These are phyloP conservation scores for Fusarium pseudocircinatum DNA, from an alignment of 2,329 filamentous ascomycete genomes.

Conservation along the genomic window DNA sequence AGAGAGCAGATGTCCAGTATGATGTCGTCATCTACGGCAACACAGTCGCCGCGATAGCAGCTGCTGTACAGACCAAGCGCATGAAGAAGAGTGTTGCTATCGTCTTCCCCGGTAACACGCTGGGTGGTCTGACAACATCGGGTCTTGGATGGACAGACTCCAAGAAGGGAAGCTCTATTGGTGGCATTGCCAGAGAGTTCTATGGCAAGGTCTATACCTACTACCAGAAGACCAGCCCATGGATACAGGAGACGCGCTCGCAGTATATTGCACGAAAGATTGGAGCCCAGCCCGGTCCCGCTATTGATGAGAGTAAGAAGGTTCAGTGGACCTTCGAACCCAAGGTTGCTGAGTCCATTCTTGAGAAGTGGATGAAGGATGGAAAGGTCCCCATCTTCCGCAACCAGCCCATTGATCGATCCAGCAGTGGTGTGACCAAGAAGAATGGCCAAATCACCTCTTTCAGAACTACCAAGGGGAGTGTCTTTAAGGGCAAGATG, in stretches of 20 bases:
- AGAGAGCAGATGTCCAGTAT: constrained; percentile 16
- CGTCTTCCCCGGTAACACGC: constrained; percentile 25
- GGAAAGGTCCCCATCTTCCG: constrained; percentile 30
- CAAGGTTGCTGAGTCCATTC: constrained; percentile 28
- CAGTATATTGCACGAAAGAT: constrained; percentile 25
- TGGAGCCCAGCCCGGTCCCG: constrained; percentile 29
- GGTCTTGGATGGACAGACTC: constrained; percentile 37
- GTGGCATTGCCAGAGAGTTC: constrained; percentile 35
- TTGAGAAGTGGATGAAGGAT: constrained; percentile 35
- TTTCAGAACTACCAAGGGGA: constrained; percentile 21
- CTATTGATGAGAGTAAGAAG: constrained; percentile 27
- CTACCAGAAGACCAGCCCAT: constrained; percentile 17
- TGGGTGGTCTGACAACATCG: constrained; percentile 33
- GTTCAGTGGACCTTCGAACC: constrained; percentile 39
- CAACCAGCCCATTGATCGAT: constrained; percentile 25
- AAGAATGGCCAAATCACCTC: constrained; percentile 22
- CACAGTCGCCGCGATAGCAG: constrained; percentile 34
- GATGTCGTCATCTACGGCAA: constrained; percentile 39
- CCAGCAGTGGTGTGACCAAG: constrained; percentile 16
- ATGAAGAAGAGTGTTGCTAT: constrained; percentile 36
- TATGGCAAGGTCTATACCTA: constrained; percentile 25
- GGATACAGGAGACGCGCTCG: constrained; percentile 28
- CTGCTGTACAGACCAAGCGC: constrained; percentile 27
- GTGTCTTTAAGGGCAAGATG: constrained; percentile 28
- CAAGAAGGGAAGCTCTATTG: constrained; percentile 32